Conservation (phyloP, 1,139 yeast genomes). For the Geotrichum bryndzae region DNA sequence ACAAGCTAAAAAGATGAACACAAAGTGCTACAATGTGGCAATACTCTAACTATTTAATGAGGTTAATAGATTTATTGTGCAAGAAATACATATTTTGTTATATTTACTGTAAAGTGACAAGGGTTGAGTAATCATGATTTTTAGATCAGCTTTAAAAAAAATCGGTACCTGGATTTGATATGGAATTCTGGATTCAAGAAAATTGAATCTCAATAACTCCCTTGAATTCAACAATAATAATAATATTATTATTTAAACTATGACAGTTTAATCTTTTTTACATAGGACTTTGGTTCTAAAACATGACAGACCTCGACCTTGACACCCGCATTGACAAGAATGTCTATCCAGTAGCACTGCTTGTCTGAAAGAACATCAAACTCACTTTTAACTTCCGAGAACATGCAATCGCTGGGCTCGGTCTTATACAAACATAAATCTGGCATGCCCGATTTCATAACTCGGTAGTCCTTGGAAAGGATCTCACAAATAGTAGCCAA, state of each 20-base stretch:
- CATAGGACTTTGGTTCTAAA: conserved; percentile 18
- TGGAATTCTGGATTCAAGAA: not conserved
- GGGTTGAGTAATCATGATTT: not conserved
- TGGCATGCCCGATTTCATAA: conserved; percentile 35
- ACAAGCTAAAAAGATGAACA: not conserved
- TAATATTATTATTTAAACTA: not conserved
- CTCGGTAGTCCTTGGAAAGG: conserved; percentile 30
- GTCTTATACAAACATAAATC: conserved; percentile 36
- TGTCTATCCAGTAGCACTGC: conserved; percentile 38
- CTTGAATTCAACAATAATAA: no score
- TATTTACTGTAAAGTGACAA: not conserved
- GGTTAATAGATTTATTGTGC: not conserved
- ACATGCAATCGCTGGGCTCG: conserved; percentile 13
- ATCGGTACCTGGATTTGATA: not conserved
- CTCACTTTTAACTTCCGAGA: conserved; percentile 34
- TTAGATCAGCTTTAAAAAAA: not conserved
- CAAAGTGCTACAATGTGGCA: not conserved
- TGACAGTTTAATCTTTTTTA: conserved; percentile 16
- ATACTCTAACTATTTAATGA: not conserved
- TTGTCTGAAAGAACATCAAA: conserved; percentile 38
- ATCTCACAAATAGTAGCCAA: conserved; percentile 27
- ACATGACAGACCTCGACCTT: conserved; percentile 36
- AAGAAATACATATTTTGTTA: not conserved
- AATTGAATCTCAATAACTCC: no score
- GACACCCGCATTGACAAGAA: conserved; percentile 28